phyloP scores from a whole-genome alignment of 2,329 filamentous ascomycete genomes.

The Diaporthe citrichinensis region DNA sequence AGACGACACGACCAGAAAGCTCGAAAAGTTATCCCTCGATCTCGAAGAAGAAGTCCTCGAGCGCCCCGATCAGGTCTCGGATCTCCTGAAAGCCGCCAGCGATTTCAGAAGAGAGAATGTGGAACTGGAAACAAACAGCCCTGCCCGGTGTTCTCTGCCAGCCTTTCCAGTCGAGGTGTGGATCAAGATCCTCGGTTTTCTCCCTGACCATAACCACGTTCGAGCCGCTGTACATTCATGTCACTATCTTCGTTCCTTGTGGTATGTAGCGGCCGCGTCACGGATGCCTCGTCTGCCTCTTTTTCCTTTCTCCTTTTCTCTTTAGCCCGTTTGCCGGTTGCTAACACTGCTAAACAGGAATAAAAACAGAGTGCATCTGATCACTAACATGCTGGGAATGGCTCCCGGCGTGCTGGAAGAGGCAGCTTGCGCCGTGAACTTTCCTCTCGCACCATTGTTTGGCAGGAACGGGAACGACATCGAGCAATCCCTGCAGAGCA shows the following conservation, averaged over 20 bases:
- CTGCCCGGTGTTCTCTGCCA: not conserved
- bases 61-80: not conserved
- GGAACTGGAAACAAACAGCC: not conserved
- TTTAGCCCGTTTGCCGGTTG: not conserved
- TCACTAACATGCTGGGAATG: not conserved
- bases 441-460: not conserved
- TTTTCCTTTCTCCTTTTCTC: too few species aligned
- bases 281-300: not conserved
- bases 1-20: too few species aligned
- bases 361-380: not conserved
- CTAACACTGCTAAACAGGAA: not conserved
- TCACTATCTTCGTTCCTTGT: not conserved
- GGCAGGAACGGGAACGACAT: not conserved
- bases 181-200: not conserved
- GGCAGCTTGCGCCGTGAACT: not conserved
- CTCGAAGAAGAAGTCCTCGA: not conserved
- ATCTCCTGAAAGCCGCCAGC: not conserved
- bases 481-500: not conserved
- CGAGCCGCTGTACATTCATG: not conserved
- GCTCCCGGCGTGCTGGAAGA: not conserved
- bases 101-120: not conserved
- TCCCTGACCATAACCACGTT: not conserved
- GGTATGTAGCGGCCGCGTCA: not conserved
- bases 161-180: not conserved
- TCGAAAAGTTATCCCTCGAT: not conserved